Percentiles rank a stretch among this genome's conserved stretches.
Conservation (phyloP, 2,329 filamentous ascomycete species). For the Colletotrichum lini region DNA sequence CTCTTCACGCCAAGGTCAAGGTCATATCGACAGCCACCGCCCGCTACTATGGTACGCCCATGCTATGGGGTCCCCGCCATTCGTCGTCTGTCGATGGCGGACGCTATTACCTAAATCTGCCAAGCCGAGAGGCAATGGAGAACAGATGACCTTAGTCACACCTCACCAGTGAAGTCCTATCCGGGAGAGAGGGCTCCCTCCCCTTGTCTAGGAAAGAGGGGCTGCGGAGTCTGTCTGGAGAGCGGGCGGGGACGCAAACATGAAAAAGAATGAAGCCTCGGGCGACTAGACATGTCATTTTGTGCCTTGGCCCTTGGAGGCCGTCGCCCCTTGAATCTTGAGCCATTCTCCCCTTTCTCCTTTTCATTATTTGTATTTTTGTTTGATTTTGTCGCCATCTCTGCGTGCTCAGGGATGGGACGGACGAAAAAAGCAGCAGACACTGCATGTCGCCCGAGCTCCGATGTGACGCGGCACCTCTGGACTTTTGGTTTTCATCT, state of each 20-base stretch:
- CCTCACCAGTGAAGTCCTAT: conserved; percentile 25
- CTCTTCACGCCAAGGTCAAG: conserved; percentile 2
- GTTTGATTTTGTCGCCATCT: background rate
- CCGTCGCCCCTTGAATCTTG: conserved; percentile 22
- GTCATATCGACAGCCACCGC: background rate
- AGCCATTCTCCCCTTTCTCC: background rate
- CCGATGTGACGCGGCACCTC: conserved; percentile 1
- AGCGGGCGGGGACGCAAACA: too few species aligned
- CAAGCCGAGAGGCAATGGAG: conserved; percentile 5
- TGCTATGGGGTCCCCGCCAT: conserved; percentile 23
- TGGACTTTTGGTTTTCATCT: background rate
- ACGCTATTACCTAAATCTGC: conserved; percentile 34
- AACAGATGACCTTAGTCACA: conserved; percentile 27
- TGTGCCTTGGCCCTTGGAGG: conserved; percentile 5
- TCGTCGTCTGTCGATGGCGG: background rate
- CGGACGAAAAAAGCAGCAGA: conserved; percentile 31
- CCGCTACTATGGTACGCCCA: background rate
- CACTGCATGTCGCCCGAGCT: conserved; percentile 23
- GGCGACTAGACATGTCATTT: conserved; percentile 3
- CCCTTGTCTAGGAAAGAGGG: background rate
- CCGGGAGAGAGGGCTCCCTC: background rate
- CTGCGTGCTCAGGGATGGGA: conserved; percentile 15
- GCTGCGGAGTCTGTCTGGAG: conserved; percentile 6
- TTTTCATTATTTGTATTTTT: background rate
- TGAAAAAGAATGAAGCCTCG: conserved; percentile 19